These are phyloP conservation scores for Pseudoturritis turrita DNA, from an alignment of 345 rosid genomes.

Conservation along the genomic window DNA sequence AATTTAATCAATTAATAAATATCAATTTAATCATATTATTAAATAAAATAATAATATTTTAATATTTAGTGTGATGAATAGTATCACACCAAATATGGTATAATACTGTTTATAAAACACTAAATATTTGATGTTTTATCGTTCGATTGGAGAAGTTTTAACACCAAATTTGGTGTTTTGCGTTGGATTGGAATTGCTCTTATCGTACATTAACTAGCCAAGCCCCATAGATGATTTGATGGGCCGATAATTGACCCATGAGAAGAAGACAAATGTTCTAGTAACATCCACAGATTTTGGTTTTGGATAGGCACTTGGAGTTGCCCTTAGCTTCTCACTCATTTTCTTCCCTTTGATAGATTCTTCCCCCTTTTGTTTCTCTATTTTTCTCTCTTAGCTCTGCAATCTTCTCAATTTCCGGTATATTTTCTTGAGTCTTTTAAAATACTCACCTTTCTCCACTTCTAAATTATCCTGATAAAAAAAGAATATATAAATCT, in stretches of 20 bases:
- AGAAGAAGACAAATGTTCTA: background rate
- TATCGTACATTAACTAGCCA: background rate
- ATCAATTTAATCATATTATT: no score
- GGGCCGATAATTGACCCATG: background rate
- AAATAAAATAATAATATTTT: no score
- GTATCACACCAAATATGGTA: no score
- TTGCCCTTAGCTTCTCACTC: slow-evolving; percentile 43
- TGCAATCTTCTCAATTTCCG: slow-evolving; percentile 52
- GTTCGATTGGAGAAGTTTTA: no score
- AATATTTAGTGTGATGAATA: no score
- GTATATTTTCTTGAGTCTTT: slow-evolving; percentile 51
- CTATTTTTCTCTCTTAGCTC: slow-evolving; percentile 56
- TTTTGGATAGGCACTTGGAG: slow-evolving; percentile 22
- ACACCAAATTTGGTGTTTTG: no score
- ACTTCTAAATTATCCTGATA: slow-evolving; percentile 52
- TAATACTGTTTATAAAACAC: no score
- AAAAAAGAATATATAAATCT: no score
- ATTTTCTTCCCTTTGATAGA: slow-evolving; percentile 44
- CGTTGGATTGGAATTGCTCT: no score
- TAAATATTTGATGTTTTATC: no score
- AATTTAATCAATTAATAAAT: no score
- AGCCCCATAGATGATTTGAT: background rate
- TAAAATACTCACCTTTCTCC: slow-evolving; percentile 54
- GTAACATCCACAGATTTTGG: slow-evolving; percentile 19
- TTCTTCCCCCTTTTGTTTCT: slow-evolving; percentile 46